A percentile compares a stretch with the other conserved stretches of the same genome.
Conservation (phyloP, 345 rosid genomes). For the Bretschneidera sinensis region DNA sequence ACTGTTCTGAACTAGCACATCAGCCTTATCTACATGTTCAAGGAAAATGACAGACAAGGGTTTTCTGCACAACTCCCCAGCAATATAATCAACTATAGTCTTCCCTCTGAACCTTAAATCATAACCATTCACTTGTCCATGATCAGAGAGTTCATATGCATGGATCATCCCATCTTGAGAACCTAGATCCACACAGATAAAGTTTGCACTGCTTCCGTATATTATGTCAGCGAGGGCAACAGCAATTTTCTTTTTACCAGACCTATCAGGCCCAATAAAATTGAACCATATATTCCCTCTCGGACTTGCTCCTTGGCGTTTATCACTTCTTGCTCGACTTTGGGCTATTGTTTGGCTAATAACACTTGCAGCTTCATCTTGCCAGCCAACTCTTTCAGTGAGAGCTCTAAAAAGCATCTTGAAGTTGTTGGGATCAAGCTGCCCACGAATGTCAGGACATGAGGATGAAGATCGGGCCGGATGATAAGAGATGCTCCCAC, state of each 20-base stretch:
- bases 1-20: slow-evolving; percentile 38
- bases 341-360: slow-evolving; percentile 34
- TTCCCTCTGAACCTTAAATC: slow-evolving; percentile 50
- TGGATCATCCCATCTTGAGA: slow-evolving; percentile 16
- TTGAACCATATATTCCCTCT: slow-evolving; percentile 66
- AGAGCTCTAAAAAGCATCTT: slow-evolving; percentile 50
- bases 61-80: slow-evolving; percentile 52
- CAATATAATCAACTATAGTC: slow-evolving; percentile 56
- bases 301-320: slow-evolving; percentile 13
- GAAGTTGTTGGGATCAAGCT: slow-evolving; percentile 28
- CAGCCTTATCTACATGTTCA: slow-evolving; percentile 70
- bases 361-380: slow-evolving; percentile 52
- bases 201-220: slow-evolving; percentile 42
- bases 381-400: slow-evolving; percentile 47
- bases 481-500: slow-evolving; percentile 14
- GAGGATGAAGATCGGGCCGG: slow-evolving; percentile 35
- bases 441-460: slow-evolving; percentile 24
- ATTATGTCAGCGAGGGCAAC: slow-evolving; percentile 52
- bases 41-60: slow-evolving; percentile 62
- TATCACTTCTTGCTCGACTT: slow-evolving; percentile 23
- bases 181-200: slow-evolving; percentile 53
- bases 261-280: slow-evolving; percentile 54
- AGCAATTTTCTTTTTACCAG: slow-evolving; percentile 52
- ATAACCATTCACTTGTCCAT: slow-evolving; percentile 25
- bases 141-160: slow-evolving; percentile 2